Evolutionary conservation across 2,329 filamentous ascomycete species (phyloP).

Genomic region (Shiraia sp.): DNA sequence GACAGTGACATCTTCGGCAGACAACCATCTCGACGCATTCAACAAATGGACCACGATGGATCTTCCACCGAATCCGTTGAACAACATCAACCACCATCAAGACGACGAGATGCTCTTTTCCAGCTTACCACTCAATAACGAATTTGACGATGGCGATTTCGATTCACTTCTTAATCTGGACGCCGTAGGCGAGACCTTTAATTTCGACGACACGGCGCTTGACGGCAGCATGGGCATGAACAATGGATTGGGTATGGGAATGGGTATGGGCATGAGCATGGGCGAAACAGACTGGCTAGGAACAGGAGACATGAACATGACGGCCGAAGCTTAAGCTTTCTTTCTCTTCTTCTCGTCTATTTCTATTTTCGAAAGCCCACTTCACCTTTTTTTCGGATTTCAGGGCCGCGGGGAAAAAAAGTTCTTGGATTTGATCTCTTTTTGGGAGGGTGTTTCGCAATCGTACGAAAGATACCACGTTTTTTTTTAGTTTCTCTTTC

Average conservation of each 20-base stretch:
- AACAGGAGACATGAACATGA: conserved; percentile 11
- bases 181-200: conserved; percentile 44
- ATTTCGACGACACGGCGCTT: conserved; percentile 33
- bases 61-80: conserved; percentile 21
- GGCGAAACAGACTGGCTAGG: conserved; percentile 23
- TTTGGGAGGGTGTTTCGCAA: too few relatives aligned
- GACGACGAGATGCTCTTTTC: conserved; percentile 41
- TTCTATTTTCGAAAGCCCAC: not conserved
- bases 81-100: conserved; percentile 38
- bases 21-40: conserved; percentile 7
- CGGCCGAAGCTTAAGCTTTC: conserved; percentile 15
- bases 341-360: too few relatives aligned
- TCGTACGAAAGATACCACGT: too few relatives aligned
- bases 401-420: too few relatives aligned
- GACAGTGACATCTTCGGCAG: conserved; percentile 9
- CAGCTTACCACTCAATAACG: conserved; percentile 40
- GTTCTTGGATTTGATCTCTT: too few relatives aligned
- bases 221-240: conserved; percentile 14
- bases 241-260: conserved; percentile 2
- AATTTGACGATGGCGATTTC: conserved; percentile 47
- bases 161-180: conserved; percentile 47
- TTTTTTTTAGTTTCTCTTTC: too few relatives aligned
- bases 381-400: not conserved
- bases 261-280: conserved; percentile 4
- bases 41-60: conserved; percentile 28